Evolutionary conservation across 768 basidiomycete genomes (phyloP), one percentile per base, ranked within the genome.

Genomic region (Leccinum truebloodii): DNA sequence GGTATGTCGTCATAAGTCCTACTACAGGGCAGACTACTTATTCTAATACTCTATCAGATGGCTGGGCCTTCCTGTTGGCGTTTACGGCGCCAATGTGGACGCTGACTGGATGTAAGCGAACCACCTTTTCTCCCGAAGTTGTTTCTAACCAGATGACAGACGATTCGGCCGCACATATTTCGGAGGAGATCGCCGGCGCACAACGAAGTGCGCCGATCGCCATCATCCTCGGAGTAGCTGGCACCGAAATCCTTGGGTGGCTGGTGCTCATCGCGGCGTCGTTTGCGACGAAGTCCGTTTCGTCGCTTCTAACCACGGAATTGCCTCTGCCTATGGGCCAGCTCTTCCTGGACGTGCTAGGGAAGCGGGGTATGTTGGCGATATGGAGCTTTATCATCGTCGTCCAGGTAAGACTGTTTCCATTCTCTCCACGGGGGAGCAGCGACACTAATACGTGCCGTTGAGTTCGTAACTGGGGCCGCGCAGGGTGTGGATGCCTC

Each of bases 71-170:
- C 70, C 76, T 89, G 62, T 69, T 90, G 50, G 80, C 89, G 0
- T 89, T 90, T 67, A 88, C 87, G 0, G 78, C 89, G 1, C 86
- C 88, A 0, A 90, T 90, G 89, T 90, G 88, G 88, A 89, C 87
- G 3, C 73, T 90, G 58, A 90, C 89, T 2, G 89, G 88, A 61
- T 90, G 88, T 89, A 57, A 65, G 86, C 0, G 12, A 72, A 26
- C 58, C 34, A 39, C 8, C 41, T 16, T 6, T 39, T 37, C 48
- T 22, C 35, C 18, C 6, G 16, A 50, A 61, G 3, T 4, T 4
- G 22, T 54, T 52, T 20, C 22, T 62, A 60, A 61, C 14, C 30
- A 41, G 20, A 26, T 53, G 39, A 13, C 62, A 89, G 88, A 90
- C 63, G 88, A 90, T 66, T 90, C 88, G 37, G 89, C 89, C 6